These are phyloP conservation scores for Gentiana dahurica DNA, from an alignment of 257 asterid genomes.

Conservation along the genomic window DNA sequence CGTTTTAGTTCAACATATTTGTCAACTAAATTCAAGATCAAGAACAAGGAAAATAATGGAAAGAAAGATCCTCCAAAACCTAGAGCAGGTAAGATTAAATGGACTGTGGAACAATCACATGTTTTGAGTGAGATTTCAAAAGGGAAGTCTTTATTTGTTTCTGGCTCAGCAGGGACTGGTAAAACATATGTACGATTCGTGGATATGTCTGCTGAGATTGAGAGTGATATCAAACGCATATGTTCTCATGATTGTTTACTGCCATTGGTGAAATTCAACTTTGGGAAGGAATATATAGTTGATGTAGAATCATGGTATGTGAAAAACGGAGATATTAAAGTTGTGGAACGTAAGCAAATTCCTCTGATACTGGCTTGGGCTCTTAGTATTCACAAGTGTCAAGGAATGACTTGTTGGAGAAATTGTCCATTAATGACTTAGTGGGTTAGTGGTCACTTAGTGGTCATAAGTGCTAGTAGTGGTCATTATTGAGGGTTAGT, in stretches of 20 bases:
- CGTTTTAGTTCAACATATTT: slow-evolving; percentile 23
- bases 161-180: slow-evolving; percentile 63
- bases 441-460: too few species aligned
- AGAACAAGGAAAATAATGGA: slow-evolving; percentile 12
- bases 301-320: slow-evolving; percentile 50
- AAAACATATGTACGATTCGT: too few species aligned
- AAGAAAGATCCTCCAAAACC: slow-evolving; percentile 15
- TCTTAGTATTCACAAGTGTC: slow-evolving; percentile 75
- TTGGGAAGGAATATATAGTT: slow-evolving; percentile 25
- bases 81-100: slow-evolving; percentile 12
- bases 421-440: too few species aligned
- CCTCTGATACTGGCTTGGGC: slow-evolving; percentile 82
- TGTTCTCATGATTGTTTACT: too few species aligned
- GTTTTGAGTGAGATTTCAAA: slow-evolving; percentile 32
- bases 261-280: slow-evolving; percentile 10
- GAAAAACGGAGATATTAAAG: slow-evolving; percentile 44
- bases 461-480: too few species aligned
- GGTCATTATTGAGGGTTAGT: too few species aligned
- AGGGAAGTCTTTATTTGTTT: slow-evolving; percentile 54
- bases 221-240: too few species aligned
- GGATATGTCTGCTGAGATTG: too few species aligned
- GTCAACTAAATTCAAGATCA: slow-evolving; percentile 12
- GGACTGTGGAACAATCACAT: slow-evolving; percentile 52
- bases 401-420: slow-evolving; percentile 83
- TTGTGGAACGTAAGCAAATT: slow-evolving; percentile 50